Conservation (phyloP, 2,329 filamentous ascomycete genomes). For the Cadophora gregata region DNA sequence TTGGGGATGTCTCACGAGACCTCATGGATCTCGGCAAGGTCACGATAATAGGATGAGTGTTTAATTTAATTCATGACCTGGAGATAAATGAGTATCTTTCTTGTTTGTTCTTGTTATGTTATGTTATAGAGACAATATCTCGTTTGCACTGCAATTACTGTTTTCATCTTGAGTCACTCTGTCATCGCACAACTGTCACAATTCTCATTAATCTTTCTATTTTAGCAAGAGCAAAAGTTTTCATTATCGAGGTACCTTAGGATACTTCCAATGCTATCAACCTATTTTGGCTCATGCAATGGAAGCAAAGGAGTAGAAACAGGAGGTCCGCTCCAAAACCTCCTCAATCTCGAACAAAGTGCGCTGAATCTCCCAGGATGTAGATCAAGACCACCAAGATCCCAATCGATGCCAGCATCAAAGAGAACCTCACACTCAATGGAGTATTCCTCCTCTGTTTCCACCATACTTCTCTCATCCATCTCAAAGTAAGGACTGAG, state of each 20-base stretch:
- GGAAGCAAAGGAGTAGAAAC: neutral
- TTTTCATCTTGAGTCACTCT: neutral
- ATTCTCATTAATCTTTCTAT: neutral
- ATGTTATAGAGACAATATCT: neutral
- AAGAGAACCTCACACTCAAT: neutral
- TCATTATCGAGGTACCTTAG: neutral
- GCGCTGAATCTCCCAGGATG: neutral
- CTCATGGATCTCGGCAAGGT: neutral
- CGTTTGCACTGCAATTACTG: neutral
- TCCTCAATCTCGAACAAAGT: neutral
- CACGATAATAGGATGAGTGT: neutral
- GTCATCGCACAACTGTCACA: neutral
- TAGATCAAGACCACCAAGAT: neutral
- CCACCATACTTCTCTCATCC: neutral
- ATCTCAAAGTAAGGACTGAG: neutral
- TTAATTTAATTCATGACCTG: neutral
- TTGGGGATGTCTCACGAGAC: slow-evolving; percentile 2
- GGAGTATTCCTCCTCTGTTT: no score
- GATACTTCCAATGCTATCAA: neutral
- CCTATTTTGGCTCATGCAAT: neutral
- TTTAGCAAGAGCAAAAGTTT: neutral
- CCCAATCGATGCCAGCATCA: neutral
- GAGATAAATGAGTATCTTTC: neutral
- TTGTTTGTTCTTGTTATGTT: neutral
- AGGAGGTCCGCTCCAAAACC: neutral